Evolutionary conservation across 768 basidiomycete species (phyloP).

Genomic region (Hygrocybe punicea): DNA sequence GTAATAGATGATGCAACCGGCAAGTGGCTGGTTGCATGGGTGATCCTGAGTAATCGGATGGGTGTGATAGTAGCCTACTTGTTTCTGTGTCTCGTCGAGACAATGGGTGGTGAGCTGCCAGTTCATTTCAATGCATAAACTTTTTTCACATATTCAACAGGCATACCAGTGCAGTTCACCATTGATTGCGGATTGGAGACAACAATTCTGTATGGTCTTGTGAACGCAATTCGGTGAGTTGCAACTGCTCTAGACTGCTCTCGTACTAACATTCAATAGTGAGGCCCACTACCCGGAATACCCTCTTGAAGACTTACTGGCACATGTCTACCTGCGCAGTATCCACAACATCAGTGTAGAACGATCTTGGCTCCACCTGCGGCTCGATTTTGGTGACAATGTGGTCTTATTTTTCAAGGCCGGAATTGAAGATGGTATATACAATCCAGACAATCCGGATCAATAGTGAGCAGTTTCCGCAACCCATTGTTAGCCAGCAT

Average conservation of each 20-base stretch:
- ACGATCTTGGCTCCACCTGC: slow-evolving; percentile 29
- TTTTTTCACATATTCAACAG: slow-evolving; percentile 11
- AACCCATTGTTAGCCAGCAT: neutral
- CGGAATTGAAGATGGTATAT: slow-evolving; percentile 14
- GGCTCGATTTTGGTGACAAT: slow-evolving; percentile 29
- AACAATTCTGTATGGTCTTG: slow-evolving; percentile 24
- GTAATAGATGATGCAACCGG: slow-evolving; percentile 24
- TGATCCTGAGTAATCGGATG: slow-evolving; percentile 31
- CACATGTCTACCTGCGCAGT: slow-evolving; percentile 27
- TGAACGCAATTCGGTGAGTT: slow-evolving; percentile 25
- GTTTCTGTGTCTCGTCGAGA: slow-evolving; percentile 22
- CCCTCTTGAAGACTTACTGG: slow-evolving; percentile 18
- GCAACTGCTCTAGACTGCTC: neutral
- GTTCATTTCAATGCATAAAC: neutral
- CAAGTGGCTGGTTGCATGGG: slow-evolving; percentile 30
- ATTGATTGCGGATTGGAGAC: slow-evolving; percentile 35
- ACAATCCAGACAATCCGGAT: slow-evolving; percentile 15
- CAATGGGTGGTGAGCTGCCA: slow-evolving; percentile 18
- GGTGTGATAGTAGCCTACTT: slow-evolving; percentile 25
- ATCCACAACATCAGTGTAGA: no score
- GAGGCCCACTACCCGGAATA: slow-evolving; percentile 19
- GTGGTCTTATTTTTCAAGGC: slow-evolving; percentile 21
- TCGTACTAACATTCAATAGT: slow-evolving; percentile 11
- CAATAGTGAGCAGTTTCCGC: neutral
- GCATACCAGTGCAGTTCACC: slow-evolving; percentile 32